Percentiles rank a stretch among this genome's conserved stretches.
Evolutionary conservation across 768 basidiomycete genomes (phyloP).

Genomic region (Krasilnikovozyma curviuscula): DNA sequence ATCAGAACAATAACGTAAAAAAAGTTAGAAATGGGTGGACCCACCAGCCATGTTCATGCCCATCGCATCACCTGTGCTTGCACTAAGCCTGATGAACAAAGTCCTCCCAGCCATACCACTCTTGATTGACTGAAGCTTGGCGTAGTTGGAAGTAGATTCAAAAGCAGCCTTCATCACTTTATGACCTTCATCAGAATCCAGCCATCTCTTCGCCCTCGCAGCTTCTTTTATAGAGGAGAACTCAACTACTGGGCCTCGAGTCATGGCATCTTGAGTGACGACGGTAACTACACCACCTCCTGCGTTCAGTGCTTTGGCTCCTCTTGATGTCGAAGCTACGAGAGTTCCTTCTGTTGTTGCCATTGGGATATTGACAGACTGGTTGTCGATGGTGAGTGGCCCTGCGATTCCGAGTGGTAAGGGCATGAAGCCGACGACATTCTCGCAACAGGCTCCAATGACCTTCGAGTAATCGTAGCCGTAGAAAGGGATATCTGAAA

Average conservation of each 20-base stretch:
- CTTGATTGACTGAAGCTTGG: slow-evolving; percentile 65
- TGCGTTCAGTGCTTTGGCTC: slow-evolving; percentile 92
- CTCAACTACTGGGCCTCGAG: slow-evolving; percentile 89
- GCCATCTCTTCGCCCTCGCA: slow-evolving; percentile 70
- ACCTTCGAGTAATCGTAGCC: slow-evolving; percentile 88
- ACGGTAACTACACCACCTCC: slow-evolving; percentile 91
- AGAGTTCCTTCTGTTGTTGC: slow-evolving; percentile 97
- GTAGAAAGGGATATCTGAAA: slow-evolving; percentile 57
- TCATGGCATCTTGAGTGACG: slow-evolving; percentile 87
- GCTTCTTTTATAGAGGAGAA: slow-evolving; percentile 66
- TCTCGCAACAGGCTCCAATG: slow-evolving; percentile 93
- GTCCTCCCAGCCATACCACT: slow-evolving; percentile 82
- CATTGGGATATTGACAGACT: slow-evolving; percentile 80
- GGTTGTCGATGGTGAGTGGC: slow-evolving; percentile 75
- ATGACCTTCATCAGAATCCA: slow-evolving; percentile 65
- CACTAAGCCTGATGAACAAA: slow-evolving; percentile 79
- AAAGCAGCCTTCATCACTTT: slow-evolving; percentile 60
- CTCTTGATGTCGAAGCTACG: slow-evolving; percentile 90
- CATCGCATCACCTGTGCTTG: slow-evolving; percentile 94
- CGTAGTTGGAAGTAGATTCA: slow-evolving; percentile 85
- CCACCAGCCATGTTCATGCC: slow-evolving; percentile 81
- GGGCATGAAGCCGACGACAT: slow-evolving; percentile 93
- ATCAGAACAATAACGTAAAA: no score
- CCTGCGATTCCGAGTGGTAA: slow-evolving; percentile 92
- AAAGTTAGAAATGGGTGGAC: no score